phyloP scores from a whole-genome alignment of 495 filamentous ascomycete species.

The Aspergillus indologenus region DNA sequence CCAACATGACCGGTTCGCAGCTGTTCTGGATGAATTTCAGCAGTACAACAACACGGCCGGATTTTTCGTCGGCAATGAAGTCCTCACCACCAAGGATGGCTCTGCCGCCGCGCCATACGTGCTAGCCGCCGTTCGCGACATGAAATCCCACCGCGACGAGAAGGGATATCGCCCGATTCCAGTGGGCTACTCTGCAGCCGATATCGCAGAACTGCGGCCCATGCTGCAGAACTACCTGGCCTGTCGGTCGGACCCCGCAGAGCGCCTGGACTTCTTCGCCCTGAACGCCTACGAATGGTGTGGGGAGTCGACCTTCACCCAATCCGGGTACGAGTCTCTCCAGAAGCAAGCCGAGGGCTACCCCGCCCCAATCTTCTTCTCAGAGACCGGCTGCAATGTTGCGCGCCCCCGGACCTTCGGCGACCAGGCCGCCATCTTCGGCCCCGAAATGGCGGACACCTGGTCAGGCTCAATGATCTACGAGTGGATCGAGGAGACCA shows the following conservation, averaged over 20 bases:
- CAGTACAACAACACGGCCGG: conserved; percentile 75
- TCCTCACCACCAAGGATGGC: conserved; percentile 53
- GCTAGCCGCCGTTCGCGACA: conserved; percentile 74
- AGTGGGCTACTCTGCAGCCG: conserved; percentile 86
- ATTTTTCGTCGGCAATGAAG: conserved; percentile 86
- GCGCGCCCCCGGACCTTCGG: conserved; percentile 66
- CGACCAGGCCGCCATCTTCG: conserved; percentile 77
- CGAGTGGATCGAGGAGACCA: conserved; percentile 86
- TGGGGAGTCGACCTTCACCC: conserved; percentile 56
- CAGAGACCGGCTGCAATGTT: conserved; percentile 75
- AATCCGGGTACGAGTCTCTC: conserved; percentile 69
- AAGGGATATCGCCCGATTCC: conserved; percentile 82
- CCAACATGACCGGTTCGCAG: conserved; percentile 61
- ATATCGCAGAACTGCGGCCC: conserved; percentile 75
- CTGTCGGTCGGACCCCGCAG: conserved; percentile 64
- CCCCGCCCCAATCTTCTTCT: conserved; percentile 81
- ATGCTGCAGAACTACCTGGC: conserved; percentile 88
- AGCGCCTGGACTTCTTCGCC: conserved; percentile 78
- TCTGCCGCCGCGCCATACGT: conserved; percentile 75
- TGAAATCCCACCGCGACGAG: conserved; percentile 74
- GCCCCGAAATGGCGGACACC: conserved; percentile 62
- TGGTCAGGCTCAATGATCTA: conserved; percentile 87
- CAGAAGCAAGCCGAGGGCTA: conserved; percentile 56
- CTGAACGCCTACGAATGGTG: conserved; percentile 93
- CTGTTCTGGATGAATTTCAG: conserved; percentile 76